A percentile compares a stretch with the other conserved stretches of the same genome.
phyloP scores from a whole-genome alignment of 768 basidiomycete genomes.

The Sporobolomyces phaffii region DNA sequence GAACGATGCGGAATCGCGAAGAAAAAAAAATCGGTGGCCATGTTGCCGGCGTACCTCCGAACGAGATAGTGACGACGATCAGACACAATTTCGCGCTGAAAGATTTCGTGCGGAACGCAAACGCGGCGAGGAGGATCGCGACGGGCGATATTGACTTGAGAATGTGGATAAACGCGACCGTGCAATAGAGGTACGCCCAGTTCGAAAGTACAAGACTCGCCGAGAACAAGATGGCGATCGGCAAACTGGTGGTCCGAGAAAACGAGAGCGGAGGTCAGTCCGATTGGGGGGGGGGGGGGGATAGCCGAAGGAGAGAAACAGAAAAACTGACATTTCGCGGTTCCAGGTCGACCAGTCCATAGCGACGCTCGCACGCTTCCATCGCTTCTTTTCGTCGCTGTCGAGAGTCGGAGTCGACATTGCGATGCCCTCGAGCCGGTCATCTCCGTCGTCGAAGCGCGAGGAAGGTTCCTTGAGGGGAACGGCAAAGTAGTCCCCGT shows the following conservation, averaged over 20 bases:
- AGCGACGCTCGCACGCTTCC: slow-evolving; percentile 53
- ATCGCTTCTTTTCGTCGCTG: background rate
- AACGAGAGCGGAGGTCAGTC: background rate
- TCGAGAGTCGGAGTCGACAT: background rate
- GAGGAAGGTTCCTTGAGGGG: slow-evolving; percentile 12
- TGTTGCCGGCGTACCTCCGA: background rate
- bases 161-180: slow-evolving; percentile 47
- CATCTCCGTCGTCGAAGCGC: background rate
- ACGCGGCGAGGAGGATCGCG: slow-evolving; percentile 80
- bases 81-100: slow-evolving; percentile 23
- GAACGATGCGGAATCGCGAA: no score
- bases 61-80: slow-evolving; percentile 41
- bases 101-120: slow-evolving; percentile 45
- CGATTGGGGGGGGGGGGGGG: background rate
- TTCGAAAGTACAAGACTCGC: slow-evolving; percentile 84
- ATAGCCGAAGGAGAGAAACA: no score
- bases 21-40: background rate
- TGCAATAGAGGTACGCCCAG: slow-evolving; percentile 63
- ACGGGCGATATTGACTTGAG: slow-evolving; percentile 84
- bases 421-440: background rate
- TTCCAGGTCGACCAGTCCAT: slow-evolving; percentile 68
- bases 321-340: slow-evolving; percentile 23
- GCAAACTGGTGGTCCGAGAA: slow-evolving; percentile 58
- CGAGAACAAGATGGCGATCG: slow-evolving; percentile 87
- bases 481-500: slow-evolving; percentile 12